Evolutionary conservation across 352 stramenopile species (phyloP).

Genomic region (Globisporangium canariense): DNA sequence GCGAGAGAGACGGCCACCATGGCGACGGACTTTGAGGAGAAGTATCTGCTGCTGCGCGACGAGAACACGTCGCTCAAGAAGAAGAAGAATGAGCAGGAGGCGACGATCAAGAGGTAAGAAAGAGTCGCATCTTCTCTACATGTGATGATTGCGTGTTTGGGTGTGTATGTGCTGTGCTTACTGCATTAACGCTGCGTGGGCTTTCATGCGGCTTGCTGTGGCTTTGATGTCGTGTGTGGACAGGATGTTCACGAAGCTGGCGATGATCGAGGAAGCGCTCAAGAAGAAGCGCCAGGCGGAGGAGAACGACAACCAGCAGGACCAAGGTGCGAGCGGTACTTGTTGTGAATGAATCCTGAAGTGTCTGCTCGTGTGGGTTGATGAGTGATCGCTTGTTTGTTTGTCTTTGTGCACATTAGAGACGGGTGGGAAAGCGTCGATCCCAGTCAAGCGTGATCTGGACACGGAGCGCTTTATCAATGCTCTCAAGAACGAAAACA

Average conservation of each 20-base stretch:
- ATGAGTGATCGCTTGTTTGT: neutral
- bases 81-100: conserved; percentile 91
- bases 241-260: conserved; percentile 88
- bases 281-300: conserved; percentile 64
- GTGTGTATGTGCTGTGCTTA: neutral
- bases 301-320: conserved; percentile 58
- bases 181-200: neutral
- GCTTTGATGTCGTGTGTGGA: neutral
- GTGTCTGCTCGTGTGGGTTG: neutral
- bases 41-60: conserved; percentile 79
- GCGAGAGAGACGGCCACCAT: conserved; percentile 20
- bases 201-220: neutral
- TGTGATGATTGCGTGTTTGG: neutral
- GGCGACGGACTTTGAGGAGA: conserved; percentile 75
- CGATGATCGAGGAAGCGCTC: conserved; percentile 84
- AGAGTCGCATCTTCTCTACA: neutral
- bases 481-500: conserved; percentile 76
- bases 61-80: conserved; percentile 86
- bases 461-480: conserved; percentile 82
- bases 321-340: conserved; percentile 28
- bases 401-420: conserved; percentile 16
- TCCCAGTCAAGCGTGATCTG: conserved; percentile 51
- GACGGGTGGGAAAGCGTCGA: conserved; percentile 21
- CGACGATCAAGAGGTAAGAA: conserved; percentile 79
- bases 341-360: neutral